A percentile compares a stretch with the other conserved stretches of the same genome.
phyloP scores from a whole-genome alignment of 805 yeast species.

The Kodamaea nitidulidarum region DNA sequence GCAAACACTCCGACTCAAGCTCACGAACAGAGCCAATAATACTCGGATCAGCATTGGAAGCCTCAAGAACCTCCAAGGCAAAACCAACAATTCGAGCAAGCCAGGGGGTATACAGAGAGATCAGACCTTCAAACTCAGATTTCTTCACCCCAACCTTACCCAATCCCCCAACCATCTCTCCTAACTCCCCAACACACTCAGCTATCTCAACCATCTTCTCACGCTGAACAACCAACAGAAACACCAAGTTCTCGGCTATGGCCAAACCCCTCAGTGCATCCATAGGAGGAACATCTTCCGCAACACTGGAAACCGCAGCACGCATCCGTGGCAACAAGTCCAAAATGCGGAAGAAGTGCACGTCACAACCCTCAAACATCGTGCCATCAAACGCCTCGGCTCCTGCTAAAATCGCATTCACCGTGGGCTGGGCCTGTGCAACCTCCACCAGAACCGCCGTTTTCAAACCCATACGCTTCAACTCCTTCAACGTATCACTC shows the following conservation, averaged over 20 bases:
- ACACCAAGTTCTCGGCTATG: conserved; percentile 66
- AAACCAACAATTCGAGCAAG: conserved; percentile 4
- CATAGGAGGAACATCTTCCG: conserved; percentile 69
- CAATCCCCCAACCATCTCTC: neutral
- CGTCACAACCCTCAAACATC: conserved; percentile 40
- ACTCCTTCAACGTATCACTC: conserved; percentile 71
- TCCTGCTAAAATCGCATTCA: conserved; percentile 58
- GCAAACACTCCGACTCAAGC: neutral
- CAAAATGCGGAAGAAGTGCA: conserved; percentile 61
- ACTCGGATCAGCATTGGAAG: neutral
- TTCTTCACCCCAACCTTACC: no score
- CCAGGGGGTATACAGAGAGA: neutral
- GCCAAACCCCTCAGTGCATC: conserved; percentile 78
- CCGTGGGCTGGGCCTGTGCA: conserved; percentile 56
- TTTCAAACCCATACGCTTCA: conserved; percentile 73
- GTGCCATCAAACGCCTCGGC: conserved; percentile 42
- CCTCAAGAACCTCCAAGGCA: conserved; percentile 1
- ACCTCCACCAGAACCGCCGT: conserved; percentile 62
- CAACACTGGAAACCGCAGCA: conserved; percentile 53
- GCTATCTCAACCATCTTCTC: conserved; percentile 1
- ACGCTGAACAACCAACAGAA: conserved; percentile 12
- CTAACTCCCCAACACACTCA: neutral
- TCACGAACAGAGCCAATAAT: neutral
- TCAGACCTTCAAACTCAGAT: neutral
- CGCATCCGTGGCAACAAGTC: conserved; percentile 81